Conservation (phyloP, 2,329 filamentous ascomycete genomes). For the Diatrype stigma region DNA sequence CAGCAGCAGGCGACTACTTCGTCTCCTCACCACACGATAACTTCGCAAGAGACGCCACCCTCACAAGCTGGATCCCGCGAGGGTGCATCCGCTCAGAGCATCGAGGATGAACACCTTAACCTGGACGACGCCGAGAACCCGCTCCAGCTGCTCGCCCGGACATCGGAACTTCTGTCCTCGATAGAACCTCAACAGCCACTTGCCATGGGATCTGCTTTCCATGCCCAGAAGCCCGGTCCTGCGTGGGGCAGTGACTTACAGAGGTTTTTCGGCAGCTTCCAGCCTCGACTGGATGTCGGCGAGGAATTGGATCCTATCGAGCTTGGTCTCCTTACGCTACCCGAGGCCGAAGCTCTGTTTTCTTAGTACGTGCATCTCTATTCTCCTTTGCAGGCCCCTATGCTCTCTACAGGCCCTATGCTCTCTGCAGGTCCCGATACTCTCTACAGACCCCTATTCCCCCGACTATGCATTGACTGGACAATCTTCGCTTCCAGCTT, state of each 20-base stretch:
- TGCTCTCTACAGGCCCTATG: too few relatives aligned
- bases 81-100: slow-evolving; percentile 25
- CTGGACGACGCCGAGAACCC: slow-evolving; percentile 71
- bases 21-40: slow-evolving; percentile 25
- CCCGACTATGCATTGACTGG: slow-evolving; percentile 6
- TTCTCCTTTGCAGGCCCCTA: too few relatives aligned
- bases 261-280: slow-evolving; percentile 63
- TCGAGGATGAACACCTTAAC: slow-evolving; percentile 43
- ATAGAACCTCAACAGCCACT: slow-evolving; percentile 19
- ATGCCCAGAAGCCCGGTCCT: neutral
- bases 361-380: slow-evolving; percentile 51
- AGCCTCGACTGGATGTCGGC: slow-evolving; percentile 59
- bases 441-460: too few relatives aligned
- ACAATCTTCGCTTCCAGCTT: slow-evolving; percentile 48
- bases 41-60: slow-evolving; percentile 24
- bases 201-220: neutral
- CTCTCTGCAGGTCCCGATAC: too few relatives aligned
- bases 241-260: slow-evolving; percentile 46
- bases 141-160: slow-evolving; percentile 66
- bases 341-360: slow-evolving; percentile 62
- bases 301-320: slow-evolving; percentile 64
- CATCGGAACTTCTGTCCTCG: slow-evolving; percentile 56
- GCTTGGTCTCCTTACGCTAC: slow-evolving; percentile 62
- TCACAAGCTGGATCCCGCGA: slow-evolving; percentile 25
- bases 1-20: slow-evolving; percentile 17